Percentiles rank a stretch among this genome's conserved stretches.
Evolutionary conservation across 352 stramenopile genomes (phyloP).

Genomic region (Lagenidium giganteum): DNA sequence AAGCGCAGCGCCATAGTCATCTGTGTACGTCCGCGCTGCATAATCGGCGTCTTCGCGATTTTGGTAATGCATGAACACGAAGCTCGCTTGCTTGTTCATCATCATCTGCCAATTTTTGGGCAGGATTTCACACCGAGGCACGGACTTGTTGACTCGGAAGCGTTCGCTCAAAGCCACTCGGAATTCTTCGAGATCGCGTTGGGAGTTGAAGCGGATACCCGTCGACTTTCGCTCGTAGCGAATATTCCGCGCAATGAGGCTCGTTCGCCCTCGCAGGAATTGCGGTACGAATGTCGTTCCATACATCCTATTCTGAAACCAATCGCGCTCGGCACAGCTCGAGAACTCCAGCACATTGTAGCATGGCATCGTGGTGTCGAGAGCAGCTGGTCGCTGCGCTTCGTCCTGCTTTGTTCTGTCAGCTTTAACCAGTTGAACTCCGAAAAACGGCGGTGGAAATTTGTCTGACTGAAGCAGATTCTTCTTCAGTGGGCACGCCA

Average conservation of each 20-base stretch:
- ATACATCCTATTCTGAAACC: slow-evolving; percentile 50
- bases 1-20: slow-evolving; percentile 33
- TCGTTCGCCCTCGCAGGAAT: slow-evolving; percentile 27
- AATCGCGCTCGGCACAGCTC: slow-evolving; percentile 28
- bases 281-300: slow-evolving; percentile 49
- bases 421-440: slow-evolving; percentile 17
- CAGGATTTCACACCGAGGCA: slow-evolving; percentile 44
- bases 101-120: slow-evolving; percentile 51
- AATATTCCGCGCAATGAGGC: slow-evolving; percentile 39
- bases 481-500: slow-evolving; percentile 22
- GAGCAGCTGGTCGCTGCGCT: neutral
- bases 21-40: slow-evolving; percentile 29
- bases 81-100: slow-evolving; percentile 22
- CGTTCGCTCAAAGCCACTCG: slow-evolving; percentile 31
- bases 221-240: slow-evolving; percentile 52
- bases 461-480: slow-evolving; percentile 20
- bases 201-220: slow-evolving; percentile 52
- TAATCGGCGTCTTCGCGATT: slow-evolving; percentile 44
- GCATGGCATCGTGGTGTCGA: slow-evolving; percentile 11
- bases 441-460: slow-evolving; percentile 28
- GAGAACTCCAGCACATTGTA: slow-evolving; percentile 42
- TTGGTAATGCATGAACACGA: slow-evolving; percentile 45
- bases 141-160: slow-evolving; percentile 40
- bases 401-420: neutral
- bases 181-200: slow-evolving; percentile 53